Percentiles rank a stretch among this genome's conserved stretches.
These are phyloP conservation scores for Syzygium oleosum DNA, from an alignment of 345 rosid genomes.

Conservation along the genomic window DNA sequence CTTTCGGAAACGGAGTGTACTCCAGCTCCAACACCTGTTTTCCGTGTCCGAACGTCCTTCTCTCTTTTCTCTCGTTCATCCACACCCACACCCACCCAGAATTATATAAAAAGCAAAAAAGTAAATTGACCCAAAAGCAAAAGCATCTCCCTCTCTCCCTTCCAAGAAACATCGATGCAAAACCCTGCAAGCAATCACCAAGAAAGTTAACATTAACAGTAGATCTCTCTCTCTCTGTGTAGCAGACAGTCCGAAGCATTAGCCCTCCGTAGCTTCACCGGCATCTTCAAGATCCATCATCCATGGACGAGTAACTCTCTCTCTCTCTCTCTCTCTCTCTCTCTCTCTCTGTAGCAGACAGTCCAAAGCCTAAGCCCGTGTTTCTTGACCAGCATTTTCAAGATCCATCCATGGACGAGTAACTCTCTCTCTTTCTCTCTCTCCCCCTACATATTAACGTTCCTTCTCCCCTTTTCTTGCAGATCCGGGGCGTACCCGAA, in stretches of 20 bases:
- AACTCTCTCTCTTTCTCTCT: slow-evolving; percentile 1
- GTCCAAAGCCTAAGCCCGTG: not conserved
- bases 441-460: not conserved
- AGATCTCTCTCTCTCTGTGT: not conserved
- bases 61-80: not conserved
- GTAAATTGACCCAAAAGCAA: not conserved
- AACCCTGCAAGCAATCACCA: not conserved
- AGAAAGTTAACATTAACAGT: not conserved
- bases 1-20: not conserved
- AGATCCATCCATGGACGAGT: slow-evolving; percentile 36
- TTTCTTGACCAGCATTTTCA: not conserved
- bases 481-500: slow-evolving; percentile 58
- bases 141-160: not conserved
- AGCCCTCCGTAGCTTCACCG: not conserved
- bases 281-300: not conserved
- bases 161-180: not conserved
- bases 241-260: not conserved
- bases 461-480: not conserved
- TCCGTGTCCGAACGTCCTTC: not conserved
- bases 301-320: not conserved
- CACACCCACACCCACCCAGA: not conserved
- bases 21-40: not conserved
- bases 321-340: not conserved
- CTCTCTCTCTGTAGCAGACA: not conserved
- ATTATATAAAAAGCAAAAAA: not conserved